Conservation (phyloP, 805 yeast species). For the Metschnikowia cubensis region DNA sequence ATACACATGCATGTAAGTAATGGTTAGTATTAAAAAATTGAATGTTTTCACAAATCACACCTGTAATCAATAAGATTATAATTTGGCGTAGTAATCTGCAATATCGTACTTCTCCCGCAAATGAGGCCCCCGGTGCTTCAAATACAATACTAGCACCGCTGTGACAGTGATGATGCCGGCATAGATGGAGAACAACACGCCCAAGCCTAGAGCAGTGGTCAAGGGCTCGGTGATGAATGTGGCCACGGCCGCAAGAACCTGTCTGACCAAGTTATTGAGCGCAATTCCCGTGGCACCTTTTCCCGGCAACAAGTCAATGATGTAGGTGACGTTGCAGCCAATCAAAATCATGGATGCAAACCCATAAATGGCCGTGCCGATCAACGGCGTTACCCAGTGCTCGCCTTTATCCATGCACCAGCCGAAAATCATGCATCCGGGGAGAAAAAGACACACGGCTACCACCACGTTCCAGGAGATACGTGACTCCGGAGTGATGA, state of each 20-base stretch:
- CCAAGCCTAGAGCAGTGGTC: conserved; percentile 61
- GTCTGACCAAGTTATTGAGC: conserved; percentile 69
- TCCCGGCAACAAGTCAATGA: conserved; percentile 83
- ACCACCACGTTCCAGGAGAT: conserved; percentile 67
- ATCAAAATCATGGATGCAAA: conserved; percentile 80
- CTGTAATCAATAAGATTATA: conserved; percentile 12
- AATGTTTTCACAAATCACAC: too few species aligned
- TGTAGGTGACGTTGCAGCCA: conserved; percentile 74
- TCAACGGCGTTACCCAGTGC: conserved; percentile 75
- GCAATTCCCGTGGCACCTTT: conserved; percentile 89
- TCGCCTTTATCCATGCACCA: conserved; percentile 69
- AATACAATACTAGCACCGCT: conserved; percentile 38
- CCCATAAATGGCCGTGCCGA: conserved; percentile 81
- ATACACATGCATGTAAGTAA: too few species aligned
- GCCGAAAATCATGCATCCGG: conserved; percentile 69
- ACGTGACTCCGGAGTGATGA: conserved; percentile 70
- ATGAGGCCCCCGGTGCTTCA: conserved; percentile 54
- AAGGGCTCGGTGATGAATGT: conserved; percentile 74
- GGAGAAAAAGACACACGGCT: conserved; percentile 61
- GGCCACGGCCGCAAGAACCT: conserved; percentile 69
- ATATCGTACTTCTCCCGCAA: conserved; percentile 65
- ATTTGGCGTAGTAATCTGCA: conserved; percentile 50
- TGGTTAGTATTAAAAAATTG: too few species aligned
- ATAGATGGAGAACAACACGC: conserved; percentile 64
- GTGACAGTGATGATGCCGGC: conserved; percentile 52